Evolutionary conservation across 2,329 filamentous ascomycete species (phyloP).

Genomic region (Pleurostoma richardsiae): DNA sequence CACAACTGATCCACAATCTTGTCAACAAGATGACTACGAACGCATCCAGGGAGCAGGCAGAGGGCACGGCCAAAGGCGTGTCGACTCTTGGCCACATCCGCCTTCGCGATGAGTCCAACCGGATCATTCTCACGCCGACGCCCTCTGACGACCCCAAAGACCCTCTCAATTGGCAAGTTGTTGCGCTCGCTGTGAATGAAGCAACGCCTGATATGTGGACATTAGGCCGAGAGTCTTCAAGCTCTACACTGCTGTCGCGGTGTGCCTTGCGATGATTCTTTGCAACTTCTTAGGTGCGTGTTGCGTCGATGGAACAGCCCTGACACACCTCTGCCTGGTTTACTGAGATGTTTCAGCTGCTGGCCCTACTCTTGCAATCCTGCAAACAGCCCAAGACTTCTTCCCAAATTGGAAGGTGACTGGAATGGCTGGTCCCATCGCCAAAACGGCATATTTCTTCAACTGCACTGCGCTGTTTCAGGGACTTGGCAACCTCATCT

Average conservation of each 20-base stretch:
- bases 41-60: too few species aligned
- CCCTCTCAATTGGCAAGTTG: slow-evolving; percentile 37
- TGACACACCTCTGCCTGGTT: too few species aligned
- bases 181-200: slow-evolving; percentile 11
- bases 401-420: slow-evolving; percentile 24
- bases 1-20: too few species aligned
- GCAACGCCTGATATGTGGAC: slow-evolving; percentile 11
- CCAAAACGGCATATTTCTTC: slow-evolving; percentile 40
- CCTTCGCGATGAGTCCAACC: slow-evolving; percentile 26
- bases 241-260: slow-evolving; percentile 36
- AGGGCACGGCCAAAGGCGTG: not conserved
- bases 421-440: slow-evolving; percentile 22
- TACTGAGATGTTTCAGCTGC: slow-evolving; percentile 22
- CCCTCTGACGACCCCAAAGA: slow-evolving; percentile 40
- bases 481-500: slow-evolving; percentile 32
- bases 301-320: too few species aligned
- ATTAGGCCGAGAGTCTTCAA: slow-evolving; percentile 31
- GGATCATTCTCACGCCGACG: slow-evolving; percentile 39
- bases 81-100: slow-evolving; percentile 26
- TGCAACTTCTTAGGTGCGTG: slow-evolving; percentile 35
- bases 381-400: slow-evolving; percentile 33
- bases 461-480: slow-evolving; percentile 39
- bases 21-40: too few species aligned
- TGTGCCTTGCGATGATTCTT: slow-evolving; percentile 42
- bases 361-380: slow-evolving; percentile 39